Conservation (phyloP, 306 rosid genomes). For the Acacia crassicarpa region DNA sequence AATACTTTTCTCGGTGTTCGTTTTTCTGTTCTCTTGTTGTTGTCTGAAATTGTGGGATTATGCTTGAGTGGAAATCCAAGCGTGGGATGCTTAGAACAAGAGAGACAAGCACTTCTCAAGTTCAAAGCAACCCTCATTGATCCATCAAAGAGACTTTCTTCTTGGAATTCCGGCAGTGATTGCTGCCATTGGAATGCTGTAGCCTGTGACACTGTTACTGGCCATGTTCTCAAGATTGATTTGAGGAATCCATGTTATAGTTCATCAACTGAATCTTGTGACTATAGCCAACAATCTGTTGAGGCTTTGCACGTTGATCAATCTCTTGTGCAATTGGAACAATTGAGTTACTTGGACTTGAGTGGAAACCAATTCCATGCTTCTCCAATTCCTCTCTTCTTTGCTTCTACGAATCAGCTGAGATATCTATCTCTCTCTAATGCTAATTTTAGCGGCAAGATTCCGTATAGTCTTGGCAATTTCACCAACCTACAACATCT, state of each 20-base stretch:
- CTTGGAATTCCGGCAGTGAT: neutral
- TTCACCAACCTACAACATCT: conserved; percentile 24
- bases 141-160: neutral
- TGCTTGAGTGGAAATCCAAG: neutral
- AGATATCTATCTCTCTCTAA: neutral
- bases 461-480: conserved; percentile 26
- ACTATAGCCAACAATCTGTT: neutral
- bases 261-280: neutral
- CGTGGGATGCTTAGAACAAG: neutral
- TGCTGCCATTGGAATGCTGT: neutral
- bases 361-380: neutral
- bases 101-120: neutral
- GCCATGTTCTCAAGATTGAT: neutral
- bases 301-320: neutral
- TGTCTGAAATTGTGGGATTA: too few species aligned
- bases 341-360: neutral
- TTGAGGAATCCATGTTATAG: neutral
- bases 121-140: conserved; percentile 3
- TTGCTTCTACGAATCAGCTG: neutral
- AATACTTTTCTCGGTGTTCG: neutral
- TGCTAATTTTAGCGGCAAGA: neutral
- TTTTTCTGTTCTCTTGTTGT: too few species aligned
- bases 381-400: neutral
- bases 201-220: neutral
- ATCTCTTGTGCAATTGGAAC: neutral